Conservation (phyloP, 345 rosid genomes). For the Syzygium grande region DNA sequence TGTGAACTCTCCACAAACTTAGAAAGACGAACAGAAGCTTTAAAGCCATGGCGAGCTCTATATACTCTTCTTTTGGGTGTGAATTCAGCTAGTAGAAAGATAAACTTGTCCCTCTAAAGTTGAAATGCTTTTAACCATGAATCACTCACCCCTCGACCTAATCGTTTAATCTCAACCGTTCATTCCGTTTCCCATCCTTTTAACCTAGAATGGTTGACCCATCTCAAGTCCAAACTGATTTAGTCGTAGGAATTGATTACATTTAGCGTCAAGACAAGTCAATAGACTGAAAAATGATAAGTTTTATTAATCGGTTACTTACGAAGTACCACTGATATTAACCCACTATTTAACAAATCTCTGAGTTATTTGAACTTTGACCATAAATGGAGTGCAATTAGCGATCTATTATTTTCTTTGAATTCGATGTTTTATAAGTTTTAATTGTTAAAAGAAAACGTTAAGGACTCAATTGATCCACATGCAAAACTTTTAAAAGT, state of each 20-base stretch:
- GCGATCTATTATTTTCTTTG: not conserved
- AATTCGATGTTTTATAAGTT: not conserved
- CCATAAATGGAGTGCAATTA: not conserved
- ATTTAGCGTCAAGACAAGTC: not conserved
- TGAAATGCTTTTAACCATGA: too few relatives aligned
- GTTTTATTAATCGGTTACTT: not conserved
- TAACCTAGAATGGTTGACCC: not conserved
- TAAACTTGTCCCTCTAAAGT: too few relatives aligned
- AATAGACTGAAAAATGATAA: not conserved
- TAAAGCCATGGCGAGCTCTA: not conserved
- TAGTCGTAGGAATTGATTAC: too few relatives aligned
- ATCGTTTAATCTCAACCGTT: too few relatives aligned
- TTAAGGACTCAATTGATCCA: not conserved
- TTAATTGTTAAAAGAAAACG: too few relatives aligned
- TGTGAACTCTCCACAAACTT: not conserved
- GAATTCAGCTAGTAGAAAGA: not conserved
- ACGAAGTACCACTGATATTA: too few relatives aligned
- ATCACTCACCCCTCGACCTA: too few relatives aligned
- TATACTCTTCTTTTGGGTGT: not conserved
- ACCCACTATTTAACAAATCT: too few relatives aligned
- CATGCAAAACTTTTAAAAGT: not conserved
- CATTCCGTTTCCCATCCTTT: too few relatives aligned
- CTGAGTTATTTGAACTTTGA: not conserved
- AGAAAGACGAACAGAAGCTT: not conserved
- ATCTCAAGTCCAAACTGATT: not conserved